Percentiles rank a stretch among this genome's conserved stretches.
These are phyloP conservation scores for Pichia sp. DNA, from an alignment of 1,139 yeast genomes.

Conservation along the genomic window DNA sequence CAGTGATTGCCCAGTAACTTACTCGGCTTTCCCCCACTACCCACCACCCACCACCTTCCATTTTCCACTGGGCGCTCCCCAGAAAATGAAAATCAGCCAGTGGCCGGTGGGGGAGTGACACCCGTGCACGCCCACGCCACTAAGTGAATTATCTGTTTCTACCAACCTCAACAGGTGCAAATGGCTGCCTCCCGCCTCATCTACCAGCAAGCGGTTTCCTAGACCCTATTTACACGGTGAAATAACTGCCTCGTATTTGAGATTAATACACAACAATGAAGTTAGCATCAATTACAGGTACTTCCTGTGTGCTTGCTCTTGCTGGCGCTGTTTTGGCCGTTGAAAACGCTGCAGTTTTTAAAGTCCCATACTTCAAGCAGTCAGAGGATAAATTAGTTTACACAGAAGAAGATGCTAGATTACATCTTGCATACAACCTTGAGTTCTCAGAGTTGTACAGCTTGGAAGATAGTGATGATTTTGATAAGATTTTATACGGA, in stretches of 20 bases:
- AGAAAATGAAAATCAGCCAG: no score
- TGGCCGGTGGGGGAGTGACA: no score
- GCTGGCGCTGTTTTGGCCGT: conserved; percentile 11
- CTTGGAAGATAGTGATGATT: conserved; percentile 27
- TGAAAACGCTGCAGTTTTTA: conserved; percentile 25
- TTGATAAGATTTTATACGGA: conserved; percentile 25
- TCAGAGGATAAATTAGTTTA: conserved; percentile 12
- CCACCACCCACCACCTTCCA: no score
- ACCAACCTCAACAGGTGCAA: no score
- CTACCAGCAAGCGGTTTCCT: no score
- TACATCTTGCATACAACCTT: conserved; percentile 38
- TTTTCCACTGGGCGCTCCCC: no score
- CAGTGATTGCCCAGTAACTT: no score
- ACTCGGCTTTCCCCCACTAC: no score
- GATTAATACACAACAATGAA: neutral
- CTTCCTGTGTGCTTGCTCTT: conserved; percentile 4
- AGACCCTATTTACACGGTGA: neutral
- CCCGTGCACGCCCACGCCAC: no score
- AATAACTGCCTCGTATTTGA: neutral
- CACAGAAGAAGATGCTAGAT: conserved; percentile 22
- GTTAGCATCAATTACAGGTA: no score
- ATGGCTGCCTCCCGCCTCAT: no score
- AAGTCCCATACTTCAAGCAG: conserved; percentile 6
- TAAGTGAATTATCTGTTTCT: no score
- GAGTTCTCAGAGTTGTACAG: conserved; percentile 32